phyloP scores from a whole-genome alignment of 495 filamentous ascomycete genomes.

The Aspergillus cavernicola region DNA sequence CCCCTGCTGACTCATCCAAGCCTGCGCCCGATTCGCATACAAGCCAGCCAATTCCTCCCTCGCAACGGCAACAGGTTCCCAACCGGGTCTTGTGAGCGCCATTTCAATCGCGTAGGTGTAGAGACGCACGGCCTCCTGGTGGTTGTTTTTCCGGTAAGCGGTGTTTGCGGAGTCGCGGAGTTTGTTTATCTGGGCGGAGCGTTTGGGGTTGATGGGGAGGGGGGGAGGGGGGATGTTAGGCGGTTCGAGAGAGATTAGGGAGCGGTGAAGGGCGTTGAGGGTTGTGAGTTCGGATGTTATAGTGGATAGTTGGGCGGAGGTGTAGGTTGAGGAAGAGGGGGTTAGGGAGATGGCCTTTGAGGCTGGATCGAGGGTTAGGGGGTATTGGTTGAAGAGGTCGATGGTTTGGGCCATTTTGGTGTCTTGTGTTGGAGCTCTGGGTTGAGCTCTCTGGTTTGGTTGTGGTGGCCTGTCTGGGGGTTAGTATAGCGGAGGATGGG shows the following conservation, averaged over 20 bases:
- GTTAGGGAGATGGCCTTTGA: constrained; percentile 74
- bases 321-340: constrained; percentile 40
- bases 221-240: constrained; percentile 69
- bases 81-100: constrained; percentile 73
- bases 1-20: constrained; percentile 69
- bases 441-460: constrained; percentile 4
- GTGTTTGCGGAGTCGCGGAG: constrained; percentile 84
- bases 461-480: not conserved
- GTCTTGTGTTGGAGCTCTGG: constrained; percentile 4
- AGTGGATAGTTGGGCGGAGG: constrained; percentile 31
- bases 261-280: constrained; percentile 71
- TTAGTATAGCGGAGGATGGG: not conserved
- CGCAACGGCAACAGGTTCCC: constrained; percentile 80
- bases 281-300: constrained; percentile 62
- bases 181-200: constrained; percentile 78
- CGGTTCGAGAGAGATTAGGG: constrained; percentile 55
- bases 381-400: constrained; percentile 81
- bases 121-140: constrained; percentile 71
- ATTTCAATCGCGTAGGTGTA: constrained; percentile 85
- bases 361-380: constrained; percentile 72
- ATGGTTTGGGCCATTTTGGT: constrained; percentile 34
- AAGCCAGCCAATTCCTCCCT: constrained; percentile 77
- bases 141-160: constrained; percentile 70
- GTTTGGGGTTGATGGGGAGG: constrained; percentile 79
- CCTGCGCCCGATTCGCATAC: constrained; percentile 86